These are phyloP conservation scores for Phytophthora sp. DNA, from an alignment of 352 stramenopile species.

Conservation along the genomic window DNA sequence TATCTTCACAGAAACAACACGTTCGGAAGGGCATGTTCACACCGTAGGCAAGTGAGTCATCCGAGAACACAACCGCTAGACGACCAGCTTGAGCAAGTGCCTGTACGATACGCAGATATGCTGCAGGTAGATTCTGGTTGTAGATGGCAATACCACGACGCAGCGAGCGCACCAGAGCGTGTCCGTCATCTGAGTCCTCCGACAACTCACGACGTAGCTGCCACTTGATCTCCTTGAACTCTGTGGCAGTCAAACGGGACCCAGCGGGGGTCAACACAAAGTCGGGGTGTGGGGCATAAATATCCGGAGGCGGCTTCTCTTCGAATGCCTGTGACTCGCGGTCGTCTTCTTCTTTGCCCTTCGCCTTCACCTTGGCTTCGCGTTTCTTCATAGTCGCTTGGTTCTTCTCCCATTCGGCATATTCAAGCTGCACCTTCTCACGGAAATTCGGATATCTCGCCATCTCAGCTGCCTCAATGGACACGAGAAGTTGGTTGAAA, in stretches of 20 bases:
- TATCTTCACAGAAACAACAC: constrained; percentile 98
- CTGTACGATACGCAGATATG: constrained; percentile 97
- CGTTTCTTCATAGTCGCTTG: constrained; percentile 94
- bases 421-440: constrained; percentile 95
- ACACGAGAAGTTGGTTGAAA: constrained; percentile 79
- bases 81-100: constrained; percentile 96
- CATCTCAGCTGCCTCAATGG: constrained; percentile 76
- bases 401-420: constrained; percentile 83
- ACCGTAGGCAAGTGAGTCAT: constrained; percentile 98
- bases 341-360: constrained; percentile 90
- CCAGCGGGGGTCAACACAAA: constrained; percentile 95
- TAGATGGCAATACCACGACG: constrained; percentile 98
- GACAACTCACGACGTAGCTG: constrained; percentile 84
- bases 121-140: constrained; percentile 96
- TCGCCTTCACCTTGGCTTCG: constrained; percentile 93
- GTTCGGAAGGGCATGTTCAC: constrained; percentile 99
- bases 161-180: constrained; percentile 87
- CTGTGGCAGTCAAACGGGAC: constrained; percentile 94
- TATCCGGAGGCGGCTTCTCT: constrained; percentile 89
- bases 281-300: constrained; percentile 97
- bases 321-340: constrained; percentile 85
- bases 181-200: constrained; percentile 82
- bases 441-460: constrained; percentile 88
- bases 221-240: constrained; percentile 91
- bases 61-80: constrained; percentile 97